Conservation (phyloP, 345 rosid species). For the Salix dunnii region DNA sequence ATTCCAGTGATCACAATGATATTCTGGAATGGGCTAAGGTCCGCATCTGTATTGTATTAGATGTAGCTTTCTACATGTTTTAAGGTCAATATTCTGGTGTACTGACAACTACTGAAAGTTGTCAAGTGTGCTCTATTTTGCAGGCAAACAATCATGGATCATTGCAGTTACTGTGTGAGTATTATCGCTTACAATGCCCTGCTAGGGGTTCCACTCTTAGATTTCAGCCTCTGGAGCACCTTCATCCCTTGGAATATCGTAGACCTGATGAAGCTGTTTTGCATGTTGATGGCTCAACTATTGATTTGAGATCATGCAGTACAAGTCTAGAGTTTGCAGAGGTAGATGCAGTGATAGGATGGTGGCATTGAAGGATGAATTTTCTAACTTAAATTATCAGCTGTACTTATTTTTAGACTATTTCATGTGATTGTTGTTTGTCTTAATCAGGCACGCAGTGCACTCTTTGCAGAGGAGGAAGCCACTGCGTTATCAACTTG, state of each 20-base stretch:
- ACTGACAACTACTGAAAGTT: conserved; percentile 6
- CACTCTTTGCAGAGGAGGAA: conserved; percentile 86
- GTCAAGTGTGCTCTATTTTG: conserved; percentile 12
- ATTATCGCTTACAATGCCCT: conserved; percentile 58
- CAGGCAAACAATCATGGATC: conserved; percentile 81
- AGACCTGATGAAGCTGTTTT: conserved; percentile 61
- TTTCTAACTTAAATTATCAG: not conserved
- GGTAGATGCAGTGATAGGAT: conserved; percentile 39
- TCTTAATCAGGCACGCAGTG: conserved; percentile 58
- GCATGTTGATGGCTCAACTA: conserved; percentile 58
- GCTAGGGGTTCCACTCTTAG: conserved; percentile 64
- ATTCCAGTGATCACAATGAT: conserved; percentile 54
- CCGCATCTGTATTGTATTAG: conserved; percentile 17
- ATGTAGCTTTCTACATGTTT: not conserved
- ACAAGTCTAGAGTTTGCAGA: conserved; percentile 73
- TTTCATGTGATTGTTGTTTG: conserved; percentile 16
- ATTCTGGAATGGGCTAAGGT: conserved; percentile 98
- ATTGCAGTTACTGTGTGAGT: conserved; percentile 74
- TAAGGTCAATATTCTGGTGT: not conserved
- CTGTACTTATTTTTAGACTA: conserved; percentile 10
- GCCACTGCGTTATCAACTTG: conserved; percentile 78
- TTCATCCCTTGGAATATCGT: conserved; percentile 74
- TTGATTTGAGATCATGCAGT: conserved; percentile 63
- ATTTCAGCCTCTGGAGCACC: conserved; percentile 90
- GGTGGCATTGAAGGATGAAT: not conserved